Base-by-base conservation (phyloP, 495 filamentous ascomycete species). In the Lasiosphaeria hispida region DNA sequence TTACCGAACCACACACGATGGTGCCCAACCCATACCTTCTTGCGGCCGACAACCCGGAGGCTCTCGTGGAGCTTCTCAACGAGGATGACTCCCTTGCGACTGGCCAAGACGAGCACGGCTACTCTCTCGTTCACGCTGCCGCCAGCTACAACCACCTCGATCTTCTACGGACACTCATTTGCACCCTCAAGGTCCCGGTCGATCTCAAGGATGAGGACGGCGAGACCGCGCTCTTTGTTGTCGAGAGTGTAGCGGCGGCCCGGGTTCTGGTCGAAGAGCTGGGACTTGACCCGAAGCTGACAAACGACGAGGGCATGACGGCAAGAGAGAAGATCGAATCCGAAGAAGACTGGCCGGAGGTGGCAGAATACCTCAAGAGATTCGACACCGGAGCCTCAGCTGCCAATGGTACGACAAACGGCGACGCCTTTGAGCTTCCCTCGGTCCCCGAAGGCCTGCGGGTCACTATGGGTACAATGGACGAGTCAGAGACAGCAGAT, bases 51-150 rank as follows among this genome's bases (percentile, higher is more conserved):
- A 86, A 88, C 62, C 84, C 85, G 35, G 70, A 80, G 11, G 76
- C 77, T 8, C 78, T 94, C 17, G 73, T 91, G 44, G 73, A 81
- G 18, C 82, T 91, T 42, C 82, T 96, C 47, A 81, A 78, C 45
- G 74, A 82, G 39, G 80, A 91, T 64, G 84, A 87, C 40, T 70
- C 80, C 9, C 75, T 89, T 53, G 90, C 90, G 13, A 79, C 84
- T 7, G 66, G 73, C 30, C 89, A 91, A 65, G 91, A 96, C 70
- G 82, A 87, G 57, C 85, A 91, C 60, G 91, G 91, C 58, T 96
- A 98, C 76, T 95, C 92, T 13, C 82, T 97, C 17, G 75, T 97
- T 17, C 94, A 98, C 71, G 95, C 94, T 18, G 89, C 93, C 7
- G 83, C 87, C 34, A 97, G 92, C 59, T 98, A 98, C 79, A 87